phyloP scores from a whole-genome alignment of 1,139 yeast genomes.

The Blastobotrys persicus region DNA sequence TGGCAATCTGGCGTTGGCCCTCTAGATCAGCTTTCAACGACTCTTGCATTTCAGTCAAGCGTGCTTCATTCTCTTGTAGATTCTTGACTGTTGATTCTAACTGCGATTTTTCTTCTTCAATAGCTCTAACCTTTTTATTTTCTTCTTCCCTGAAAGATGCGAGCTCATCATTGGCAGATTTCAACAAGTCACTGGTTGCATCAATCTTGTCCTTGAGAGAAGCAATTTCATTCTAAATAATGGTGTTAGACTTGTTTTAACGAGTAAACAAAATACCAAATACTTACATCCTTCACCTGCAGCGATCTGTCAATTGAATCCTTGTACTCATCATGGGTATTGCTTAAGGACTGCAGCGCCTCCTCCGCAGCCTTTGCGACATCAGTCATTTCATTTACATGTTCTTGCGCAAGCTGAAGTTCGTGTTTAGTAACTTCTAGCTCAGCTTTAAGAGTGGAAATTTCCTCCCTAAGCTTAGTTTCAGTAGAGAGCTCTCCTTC shows the following conservation, averaged over 20 bases:
- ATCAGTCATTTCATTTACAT: constrained; percentile 50
- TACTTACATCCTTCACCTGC: constrained; percentile 41
- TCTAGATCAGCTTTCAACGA: constrained; percentile 47
- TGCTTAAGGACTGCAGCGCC: constrained; percentile 44
- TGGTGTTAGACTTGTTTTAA: constrained; percentile 4
- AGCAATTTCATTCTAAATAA: constrained; percentile 37
- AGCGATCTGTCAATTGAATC: constrained; percentile 41
- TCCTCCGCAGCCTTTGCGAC: constrained; percentile 51
- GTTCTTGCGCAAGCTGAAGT: constrained; percentile 48
- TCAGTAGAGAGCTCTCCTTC: constrained; percentile 11
- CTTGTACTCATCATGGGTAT: constrained; percentile 46
- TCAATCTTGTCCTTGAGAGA: constrained; percentile 40
- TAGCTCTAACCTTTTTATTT: constrained; percentile 25
- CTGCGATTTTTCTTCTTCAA: constrained; percentile 39
- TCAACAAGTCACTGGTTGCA: constrained; percentile 35
- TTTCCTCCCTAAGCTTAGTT: constrained; percentile 30
- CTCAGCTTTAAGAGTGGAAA: constrained; percentile 39
- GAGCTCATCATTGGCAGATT: constrained; percentile 27
- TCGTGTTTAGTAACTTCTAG: constrained; percentile 46
- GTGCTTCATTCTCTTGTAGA: constrained; percentile 43
- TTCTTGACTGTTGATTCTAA: constrained; percentile 45
- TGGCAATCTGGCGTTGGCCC: constrained; percentile 50
- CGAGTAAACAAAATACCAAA: constrained; percentile 17
- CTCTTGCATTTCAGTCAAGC: constrained; percentile 24
- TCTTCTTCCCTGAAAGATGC: constrained; percentile 25